Conservation (phyloP, 225 moss, liverwort and hornwort genomes). For the Antitrichia curtipendula region DNA sequence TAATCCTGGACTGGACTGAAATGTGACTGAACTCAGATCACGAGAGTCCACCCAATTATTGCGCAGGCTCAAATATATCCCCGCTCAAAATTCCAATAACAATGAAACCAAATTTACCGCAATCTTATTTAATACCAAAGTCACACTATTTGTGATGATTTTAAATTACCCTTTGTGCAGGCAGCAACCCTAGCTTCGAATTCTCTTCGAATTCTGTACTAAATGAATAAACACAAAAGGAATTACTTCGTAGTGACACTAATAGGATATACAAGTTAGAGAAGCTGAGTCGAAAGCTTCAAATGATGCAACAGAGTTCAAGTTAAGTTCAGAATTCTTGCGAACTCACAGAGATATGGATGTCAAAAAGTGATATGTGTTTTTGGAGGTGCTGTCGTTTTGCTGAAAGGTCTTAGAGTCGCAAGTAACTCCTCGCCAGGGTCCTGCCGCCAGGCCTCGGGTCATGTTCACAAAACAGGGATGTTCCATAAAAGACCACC, state of each 20-base stretch:
- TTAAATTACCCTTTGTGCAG: background rate
- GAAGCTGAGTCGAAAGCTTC: background rate
- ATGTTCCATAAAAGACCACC: background rate
- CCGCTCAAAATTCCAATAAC: background rate
- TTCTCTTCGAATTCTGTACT: background rate
- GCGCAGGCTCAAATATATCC: background rate
- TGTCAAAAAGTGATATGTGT: background rate
- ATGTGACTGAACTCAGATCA: background rate
- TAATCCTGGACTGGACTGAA: background rate
- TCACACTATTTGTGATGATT: background rate
- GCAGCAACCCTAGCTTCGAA: background rate
- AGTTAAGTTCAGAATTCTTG: background rate
- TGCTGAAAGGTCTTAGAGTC: accelerated
- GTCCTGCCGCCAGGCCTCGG: no score
- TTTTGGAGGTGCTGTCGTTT: background rate
- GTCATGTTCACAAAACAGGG: background rate
- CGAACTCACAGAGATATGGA: accelerated
- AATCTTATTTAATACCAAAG: background rate
- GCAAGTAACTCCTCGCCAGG: accelerated
- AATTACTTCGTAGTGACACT: background rate
- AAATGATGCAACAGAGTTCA: background rate
- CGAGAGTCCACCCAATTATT: background rate
- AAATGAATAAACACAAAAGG: background rate
- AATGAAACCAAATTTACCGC: background rate
- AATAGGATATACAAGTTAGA: background rate